A percentile compares a stretch with the other conserved stretches of the same genome.
These are phyloP conservation scores for Xylaria sp. DNA, from an alignment of 2,329 filamentous ascomycete genomes.

Conservation along the genomic window DNA sequence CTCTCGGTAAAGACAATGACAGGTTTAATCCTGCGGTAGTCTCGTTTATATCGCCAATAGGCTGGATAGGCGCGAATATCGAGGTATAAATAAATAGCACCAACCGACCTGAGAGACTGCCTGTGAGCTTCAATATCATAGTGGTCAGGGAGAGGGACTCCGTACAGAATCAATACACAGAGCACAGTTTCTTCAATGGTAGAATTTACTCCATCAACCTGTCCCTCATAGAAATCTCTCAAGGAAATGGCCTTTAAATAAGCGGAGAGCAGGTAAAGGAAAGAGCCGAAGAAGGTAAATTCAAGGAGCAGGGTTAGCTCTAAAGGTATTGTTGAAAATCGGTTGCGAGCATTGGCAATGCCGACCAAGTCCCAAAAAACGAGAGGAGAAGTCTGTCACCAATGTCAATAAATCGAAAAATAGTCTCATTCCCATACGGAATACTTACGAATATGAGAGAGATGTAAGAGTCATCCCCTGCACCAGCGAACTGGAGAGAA, in stretches of 20 bases:
- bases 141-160: background rate
- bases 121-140: background rate
- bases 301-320: slow-evolving; percentile 2
- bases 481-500: too few species aligned
- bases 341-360: background rate
- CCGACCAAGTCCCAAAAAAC: slow-evolving; percentile 9
- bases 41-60: slow-evolving; percentile 9
- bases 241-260: too few species aligned
- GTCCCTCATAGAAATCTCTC: too few species aligned
- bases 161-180: background rate
- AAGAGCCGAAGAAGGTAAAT: background rate
- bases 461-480: too few species aligned
- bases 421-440: background rate
- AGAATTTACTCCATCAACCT: accelerated
- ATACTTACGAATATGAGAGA: slow-evolving; percentile 1
- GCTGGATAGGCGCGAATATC: background rate
- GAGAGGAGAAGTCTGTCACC: background rate
- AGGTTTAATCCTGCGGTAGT: slow-evolving; percentile 15
- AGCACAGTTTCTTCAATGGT: background rate
- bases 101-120: background rate
- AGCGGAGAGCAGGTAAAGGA: background rate
- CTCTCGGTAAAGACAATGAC: slow-evolving; percentile 13
- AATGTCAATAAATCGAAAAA: background rate
- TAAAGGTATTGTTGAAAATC: slow-evolving; percentile 1
- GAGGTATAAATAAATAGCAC: background rate